These are phyloP conservation scores for Skeletonema menzelii DNA, from an alignment of 108 stramenopile genomes.

Conservation along the genomic window DNA sequence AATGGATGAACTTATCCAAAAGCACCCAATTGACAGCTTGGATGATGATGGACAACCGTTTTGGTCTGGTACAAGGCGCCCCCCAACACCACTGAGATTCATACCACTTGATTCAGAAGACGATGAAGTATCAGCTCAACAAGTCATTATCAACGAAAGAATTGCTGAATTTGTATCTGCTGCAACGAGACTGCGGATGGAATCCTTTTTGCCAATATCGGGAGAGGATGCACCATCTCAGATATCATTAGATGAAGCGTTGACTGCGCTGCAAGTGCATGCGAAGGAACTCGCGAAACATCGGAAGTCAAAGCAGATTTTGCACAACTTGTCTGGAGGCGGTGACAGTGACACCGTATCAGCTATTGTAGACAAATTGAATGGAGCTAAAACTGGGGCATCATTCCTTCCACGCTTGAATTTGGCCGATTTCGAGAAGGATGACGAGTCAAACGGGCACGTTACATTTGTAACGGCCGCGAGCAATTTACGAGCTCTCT, in stretches of 20 bases:
- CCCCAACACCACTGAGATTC: conserved; percentile 58
- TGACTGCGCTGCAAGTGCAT: conserved; percentile 45
- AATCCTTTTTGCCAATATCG: conserved; percentile 45
- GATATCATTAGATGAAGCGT: conserved; percentile 40
- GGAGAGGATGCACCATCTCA: conserved; percentile 8
- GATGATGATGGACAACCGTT: conserved; percentile 96
- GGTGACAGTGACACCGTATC: conserved; percentile 22
- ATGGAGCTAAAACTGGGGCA: conserved; percentile 48
- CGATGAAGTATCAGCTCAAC: conserved; percentile 48
- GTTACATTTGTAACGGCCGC: conserved; percentile 93
- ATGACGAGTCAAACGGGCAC: conserved; percentile 96
- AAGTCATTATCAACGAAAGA: conserved; percentile 69
- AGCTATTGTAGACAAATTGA: conserved; percentile 33
- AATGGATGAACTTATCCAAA: conserved; percentile 58
- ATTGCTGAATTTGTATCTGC: conserved; percentile 74
- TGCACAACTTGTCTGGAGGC: conserved; percentile 31
- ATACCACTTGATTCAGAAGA: conserved; percentile 30
- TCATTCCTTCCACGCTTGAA: conserved; percentile 44
- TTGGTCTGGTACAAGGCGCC: conserved; percentile 87
- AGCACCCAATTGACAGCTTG: conserved; percentile 88
- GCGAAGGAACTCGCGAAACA: conserved; percentile 31
- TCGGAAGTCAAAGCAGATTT: conserved; percentile 14
- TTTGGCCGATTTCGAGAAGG: conserved; percentile 91
- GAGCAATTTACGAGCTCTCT: conserved; percentile 91
- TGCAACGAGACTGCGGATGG: conserved; percentile 74